Conservation (phyloP, 2,329 filamentous ascomycete genomes). For the Emydomyces testavorans region DNA sequence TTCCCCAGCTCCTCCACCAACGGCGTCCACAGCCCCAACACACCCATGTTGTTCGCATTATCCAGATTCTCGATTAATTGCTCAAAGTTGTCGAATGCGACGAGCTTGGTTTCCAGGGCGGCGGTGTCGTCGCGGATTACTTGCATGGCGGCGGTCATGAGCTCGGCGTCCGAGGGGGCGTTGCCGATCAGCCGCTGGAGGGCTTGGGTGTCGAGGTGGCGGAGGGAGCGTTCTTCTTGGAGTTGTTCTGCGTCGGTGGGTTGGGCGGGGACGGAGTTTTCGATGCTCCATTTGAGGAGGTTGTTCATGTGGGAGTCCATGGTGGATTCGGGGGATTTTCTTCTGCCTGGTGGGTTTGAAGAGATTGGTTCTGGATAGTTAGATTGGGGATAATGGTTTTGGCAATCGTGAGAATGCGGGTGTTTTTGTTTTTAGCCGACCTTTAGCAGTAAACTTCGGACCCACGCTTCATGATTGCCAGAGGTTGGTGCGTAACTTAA, state of each 20-base stretch:
- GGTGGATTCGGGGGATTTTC: conserved; percentile 22
- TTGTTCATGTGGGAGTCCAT: conserved; percentile 58
- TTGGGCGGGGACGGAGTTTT: conserved; percentile 44
- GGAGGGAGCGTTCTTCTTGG: conserved; percentile 14
- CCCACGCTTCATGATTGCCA: too few species aligned
- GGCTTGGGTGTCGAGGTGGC: conserved; percentile 21
- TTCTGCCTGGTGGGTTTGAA: neutral
- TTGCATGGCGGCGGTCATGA: conserved; percentile 77
- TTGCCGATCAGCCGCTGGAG: conserved; percentile 39
- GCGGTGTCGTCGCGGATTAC: conserved; percentile 57
- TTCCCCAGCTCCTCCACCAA: conserved; percentile 59
- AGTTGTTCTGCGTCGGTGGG: conserved; percentile 26
- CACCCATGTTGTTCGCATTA: conserved; percentile 88
- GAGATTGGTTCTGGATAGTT: too few species aligned
- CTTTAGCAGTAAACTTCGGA: too few species aligned
- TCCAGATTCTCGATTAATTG: conserved; percentile 85
- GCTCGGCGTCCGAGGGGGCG: conserved; percentile 76
- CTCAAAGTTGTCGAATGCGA: conserved; percentile 90
- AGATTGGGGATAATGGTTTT: too few species aligned
- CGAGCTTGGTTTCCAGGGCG: conserved; percentile 62
- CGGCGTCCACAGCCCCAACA: conserved; percentile 68
- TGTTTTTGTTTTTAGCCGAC: too few species aligned
- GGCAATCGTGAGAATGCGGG: too few species aligned
- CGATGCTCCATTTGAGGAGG: conserved; percentile 67
- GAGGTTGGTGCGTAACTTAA: too few species aligned